These are phyloP conservation scores for Aspergillus bridgeri DNA, from an alignment of 495 filamentous ascomycete genomes.

Conservation along the genomic window DNA sequence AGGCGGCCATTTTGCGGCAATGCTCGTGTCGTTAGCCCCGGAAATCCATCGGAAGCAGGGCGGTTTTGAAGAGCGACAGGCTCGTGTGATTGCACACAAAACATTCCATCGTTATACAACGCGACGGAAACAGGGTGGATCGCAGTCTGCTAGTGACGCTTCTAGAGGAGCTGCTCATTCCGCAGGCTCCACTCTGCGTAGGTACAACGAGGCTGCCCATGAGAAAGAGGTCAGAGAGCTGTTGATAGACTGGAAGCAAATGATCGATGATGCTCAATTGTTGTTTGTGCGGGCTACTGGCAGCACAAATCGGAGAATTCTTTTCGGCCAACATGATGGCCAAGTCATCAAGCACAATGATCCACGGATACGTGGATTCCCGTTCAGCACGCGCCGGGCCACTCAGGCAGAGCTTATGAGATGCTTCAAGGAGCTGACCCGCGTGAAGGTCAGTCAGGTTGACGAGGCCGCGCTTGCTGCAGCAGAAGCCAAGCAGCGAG, in stretches of 20 bases:
- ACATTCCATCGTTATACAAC: slow-evolving; percentile 98
- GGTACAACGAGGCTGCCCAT: slow-evolving; percentile 90
- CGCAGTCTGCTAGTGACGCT: slow-evolving; percentile 88
- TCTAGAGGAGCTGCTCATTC: slow-evolving; percentile 91
- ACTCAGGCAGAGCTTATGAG: slow-evolving; percentile 94
- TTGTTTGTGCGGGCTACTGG: slow-evolving; percentile 89
- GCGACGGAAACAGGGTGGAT: slow-evolving; percentile 89
- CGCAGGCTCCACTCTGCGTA: slow-evolving; percentile 80
- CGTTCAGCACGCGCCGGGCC: slow-evolving; percentile 90
- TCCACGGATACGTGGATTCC: slow-evolving; percentile 79
- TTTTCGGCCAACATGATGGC: slow-evolving; percentile 88
- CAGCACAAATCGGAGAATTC: slow-evolving; percentile 72
- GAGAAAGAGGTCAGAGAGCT: slow-evolving; percentile 77
- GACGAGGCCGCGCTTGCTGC: slow-evolving; percentile 56
- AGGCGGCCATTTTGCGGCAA: slow-evolving; percentile 94
- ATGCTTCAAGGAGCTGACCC: slow-evolving; percentile 85
- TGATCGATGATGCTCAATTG: slow-evolving; percentile 79
- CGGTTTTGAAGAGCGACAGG: slow-evolving; percentile 73
- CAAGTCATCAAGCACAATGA: slow-evolving; percentile 82
- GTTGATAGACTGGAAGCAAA: slow-evolving; percentile 72
- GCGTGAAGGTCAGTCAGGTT: slow-evolving; percentile 77
- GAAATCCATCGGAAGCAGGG: slow-evolving; percentile 66
- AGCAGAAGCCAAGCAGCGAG: slow-evolving; percentile 36
- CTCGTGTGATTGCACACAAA: slow-evolving; percentile 87
- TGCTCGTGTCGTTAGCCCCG: slow-evolving; percentile 86